Percentiles rank a stretch among this genome's conserved stretches.
Conservation (phyloP, 306 rosid genomes). For the Malus domestica region ASM211411v1 NC_041791.1:4260001-4260500, state of each 20-base stretch:
- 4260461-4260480: no score
- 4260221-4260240: background rate
- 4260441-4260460: no score
- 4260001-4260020: background rate
- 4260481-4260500: no score
- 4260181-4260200: background rate
- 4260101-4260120: slow-evolving; percentile 81
- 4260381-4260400: background rate
- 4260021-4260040: slow-evolving; percentile 52
- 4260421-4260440: no score
- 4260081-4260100: slow-evolving; percentile 80
- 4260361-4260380: background rate
- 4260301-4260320: background rate
- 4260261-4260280: background rate
- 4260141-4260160: slow-evolving; percentile 62
- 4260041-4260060: slow-evolving; percentile 59
- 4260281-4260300: background rate
- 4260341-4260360: background rate
- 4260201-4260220: background rate
- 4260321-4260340: background rate
- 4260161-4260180: background rate
- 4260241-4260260: background rate
- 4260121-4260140: slow-evolving; percentile 61
- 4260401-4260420: background rate
- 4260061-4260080: slow-evolving; percentile 69